phyloP scores from a whole-genome alignment of 2,329 filamentous ascomycete species.

The Xylaria sp. region DNA sequence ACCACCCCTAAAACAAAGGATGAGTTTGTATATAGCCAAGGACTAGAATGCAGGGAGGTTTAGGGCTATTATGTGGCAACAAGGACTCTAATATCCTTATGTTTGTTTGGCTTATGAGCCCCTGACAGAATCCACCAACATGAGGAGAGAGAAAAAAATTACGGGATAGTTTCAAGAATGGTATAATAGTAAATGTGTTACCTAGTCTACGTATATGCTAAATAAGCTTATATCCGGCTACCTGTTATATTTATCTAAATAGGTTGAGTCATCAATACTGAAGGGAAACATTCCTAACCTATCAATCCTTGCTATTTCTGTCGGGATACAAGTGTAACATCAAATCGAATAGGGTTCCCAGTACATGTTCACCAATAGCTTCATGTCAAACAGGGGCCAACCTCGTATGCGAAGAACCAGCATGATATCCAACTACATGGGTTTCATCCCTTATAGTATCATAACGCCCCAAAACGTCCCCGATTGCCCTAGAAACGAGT shows the following conservation, averaged over 20 bases:
- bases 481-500: neutral
- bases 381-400: neutral
- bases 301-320: neutral
- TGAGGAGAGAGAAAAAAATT: too few species aligned
- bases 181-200: neutral
- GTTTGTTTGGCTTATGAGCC: too few species aligned
- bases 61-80: too few species aligned
- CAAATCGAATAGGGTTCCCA: neutral
- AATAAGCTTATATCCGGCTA: neutral
- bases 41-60: too few species aligned
- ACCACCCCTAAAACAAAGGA: neutral
- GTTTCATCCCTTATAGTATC: neutral
- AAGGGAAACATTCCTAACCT: neutral
- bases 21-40: too few species aligned
- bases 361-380: neutral
- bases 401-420: neutral
- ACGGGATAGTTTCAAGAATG: neutral
- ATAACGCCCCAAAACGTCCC: neutral
- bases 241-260: too few species aligned
- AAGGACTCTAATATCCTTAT: too few species aligned
- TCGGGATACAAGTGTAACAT: neutral
- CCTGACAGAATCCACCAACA: too few species aligned
- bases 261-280: too few species aligned
- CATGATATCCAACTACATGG: too few species aligned
- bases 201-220: neutral